phyloP scores from a whole-genome alignment of 129 eudicot genomes.

The Rutidosis leptorrhynchoides region DNA sequence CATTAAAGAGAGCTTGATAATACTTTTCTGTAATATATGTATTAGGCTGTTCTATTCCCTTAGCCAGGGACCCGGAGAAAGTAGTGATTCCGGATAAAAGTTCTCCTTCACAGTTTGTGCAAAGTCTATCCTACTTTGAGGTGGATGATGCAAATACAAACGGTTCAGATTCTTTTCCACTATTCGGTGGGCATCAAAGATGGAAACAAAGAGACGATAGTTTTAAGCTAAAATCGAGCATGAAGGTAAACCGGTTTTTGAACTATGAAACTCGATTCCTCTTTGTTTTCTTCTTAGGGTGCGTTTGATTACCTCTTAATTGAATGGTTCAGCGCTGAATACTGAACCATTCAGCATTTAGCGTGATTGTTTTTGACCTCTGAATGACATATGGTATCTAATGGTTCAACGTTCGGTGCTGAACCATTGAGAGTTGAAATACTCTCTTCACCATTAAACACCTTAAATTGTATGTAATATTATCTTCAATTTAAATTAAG shows the following conservation, averaged over 20 bases:
- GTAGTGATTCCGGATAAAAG: constrained; percentile 60
- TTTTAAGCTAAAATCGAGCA: constrained; percentile 67
- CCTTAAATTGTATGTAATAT: too few relatives aligned
- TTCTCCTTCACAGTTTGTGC: constrained; percentile 56
- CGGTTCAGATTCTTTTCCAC: constrained; percentile 58
- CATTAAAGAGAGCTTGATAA: constrained; percentile 8
- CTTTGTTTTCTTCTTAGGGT: too few relatives aligned
- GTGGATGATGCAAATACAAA: constrained; percentile 53
- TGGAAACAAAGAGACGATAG: constrained; percentile 88
- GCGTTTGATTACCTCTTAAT: too few relatives aligned
- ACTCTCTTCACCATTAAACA: too few relatives aligned
- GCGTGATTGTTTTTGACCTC: too few relatives aligned
- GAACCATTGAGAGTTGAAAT: too few relatives aligned
- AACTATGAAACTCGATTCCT: not conserved
- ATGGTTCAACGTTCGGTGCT: too few relatives aligned
- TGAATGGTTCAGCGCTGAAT: too few relatives aligned
- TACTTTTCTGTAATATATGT: constrained; percentile 9
- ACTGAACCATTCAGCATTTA: too few relatives aligned
- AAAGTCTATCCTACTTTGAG: constrained; percentile 59
- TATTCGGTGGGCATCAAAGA: constrained; percentile 89
- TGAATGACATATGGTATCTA: too few relatives aligned
- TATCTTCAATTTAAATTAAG: too few relatives aligned
- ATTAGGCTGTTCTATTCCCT: constrained; percentile 78
- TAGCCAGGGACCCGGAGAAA: constrained; percentile 66
- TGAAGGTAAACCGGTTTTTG: constrained; percentile 53